Conservation (phyloP, 805 yeast genomes). For the Cyberlindnera samutprakarnensis region DNA sequence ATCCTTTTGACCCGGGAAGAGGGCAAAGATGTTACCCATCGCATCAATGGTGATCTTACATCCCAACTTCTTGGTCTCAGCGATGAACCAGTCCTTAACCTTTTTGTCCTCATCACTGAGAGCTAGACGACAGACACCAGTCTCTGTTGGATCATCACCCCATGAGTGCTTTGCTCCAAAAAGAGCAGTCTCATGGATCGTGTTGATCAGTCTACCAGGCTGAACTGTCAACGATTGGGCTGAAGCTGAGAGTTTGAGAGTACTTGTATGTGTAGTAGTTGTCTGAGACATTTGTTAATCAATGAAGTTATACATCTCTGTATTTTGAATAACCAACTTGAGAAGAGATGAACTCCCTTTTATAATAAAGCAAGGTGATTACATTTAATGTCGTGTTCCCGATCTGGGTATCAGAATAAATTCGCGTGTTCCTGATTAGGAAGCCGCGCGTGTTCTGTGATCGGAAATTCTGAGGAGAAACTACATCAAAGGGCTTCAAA, state of each 20-base stretch:
- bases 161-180: conserved; percentile 60
- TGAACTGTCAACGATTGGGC: conserved; percentile 19
- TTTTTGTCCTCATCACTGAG: conserved; percentile 53
- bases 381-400: too few species aligned
- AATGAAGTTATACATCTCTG: too few species aligned
- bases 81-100: conserved; percentile 60
- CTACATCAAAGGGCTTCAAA: too few species aligned
- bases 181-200: conserved; percentile 54
- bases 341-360: too few species aligned
- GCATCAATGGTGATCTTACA: conserved; percentile 54
- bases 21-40: conserved; percentile 63
- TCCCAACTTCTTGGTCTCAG: conserved; percentile 44
- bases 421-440: conserved; percentile 5
- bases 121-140: conserved; percentile 64
- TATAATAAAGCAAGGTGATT: too few species aligned
- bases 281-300: too few species aligned
- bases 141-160: conserved; percentile 45
- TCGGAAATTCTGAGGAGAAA: too few species aligned
- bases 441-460: conserved; percentile 4
- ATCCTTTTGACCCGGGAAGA: conserved; percentile 48
- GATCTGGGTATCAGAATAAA: too few species aligned
- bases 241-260: conserved; percentile 7
- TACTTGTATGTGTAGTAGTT: conserved; percentile 4
- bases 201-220: conserved; percentile 40
- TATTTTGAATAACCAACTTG: too few species aligned